phyloP scores from a whole-genome alignment of 192 early-diverging fungal genomes.

The Endogone sp. region DNA sequence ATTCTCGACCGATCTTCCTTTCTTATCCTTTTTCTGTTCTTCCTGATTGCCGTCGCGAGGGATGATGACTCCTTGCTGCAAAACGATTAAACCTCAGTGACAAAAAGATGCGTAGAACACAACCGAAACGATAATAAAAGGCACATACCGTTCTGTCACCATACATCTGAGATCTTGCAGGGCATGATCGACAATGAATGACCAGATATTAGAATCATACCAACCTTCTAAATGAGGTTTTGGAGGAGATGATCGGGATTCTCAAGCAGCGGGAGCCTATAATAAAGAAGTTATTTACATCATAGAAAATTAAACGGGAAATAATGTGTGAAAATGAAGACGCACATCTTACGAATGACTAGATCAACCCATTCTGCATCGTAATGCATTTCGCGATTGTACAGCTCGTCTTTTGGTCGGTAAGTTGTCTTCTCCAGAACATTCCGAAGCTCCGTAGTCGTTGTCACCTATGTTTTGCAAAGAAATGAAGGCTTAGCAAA shows the following conservation, averaged over 20 bases:
- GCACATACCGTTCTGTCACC: conserved; percentile 13
- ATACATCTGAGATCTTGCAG: conserved; percentile 12
- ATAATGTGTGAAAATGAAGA: conserved; percentile 1
- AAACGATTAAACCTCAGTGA: conserved; percentile 12
- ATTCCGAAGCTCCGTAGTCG: conserved; percentile 8
- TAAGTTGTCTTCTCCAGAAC: conserved; percentile 17
- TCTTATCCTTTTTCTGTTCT: no score
- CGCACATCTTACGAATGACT: conserved; percentile 16
- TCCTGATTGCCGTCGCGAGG: no score
- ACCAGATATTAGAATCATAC: conserved; percentile 20
- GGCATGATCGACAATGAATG: conserved; percentile 17
- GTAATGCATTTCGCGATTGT: conserved; percentile 12
- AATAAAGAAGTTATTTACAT: conserved; percentile 14
- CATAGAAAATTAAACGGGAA: conserved; percentile 12
- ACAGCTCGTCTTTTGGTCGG: conserved; percentile 12
- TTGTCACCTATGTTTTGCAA: conserved; percentile 18
- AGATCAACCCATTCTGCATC: conserved; percentile 19
- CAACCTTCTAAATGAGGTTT: conserved; percentile 15
- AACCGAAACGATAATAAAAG: conserved; percentile 7
- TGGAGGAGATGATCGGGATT: conserved; percentile 14
- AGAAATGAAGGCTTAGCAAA: conserved; percentile 7
- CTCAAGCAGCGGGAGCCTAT: conserved; percentile 20
- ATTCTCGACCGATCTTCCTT: no score
- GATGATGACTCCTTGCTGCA: conserved; percentile 10
- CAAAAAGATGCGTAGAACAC: conserved; percentile 4